Percentiles rank a stretch among this genome's conserved stretches.
phyloP scores from a whole-genome alignment of 2,329 filamentous ascomycete species.

The Myrmaecium sp. region DNA sequence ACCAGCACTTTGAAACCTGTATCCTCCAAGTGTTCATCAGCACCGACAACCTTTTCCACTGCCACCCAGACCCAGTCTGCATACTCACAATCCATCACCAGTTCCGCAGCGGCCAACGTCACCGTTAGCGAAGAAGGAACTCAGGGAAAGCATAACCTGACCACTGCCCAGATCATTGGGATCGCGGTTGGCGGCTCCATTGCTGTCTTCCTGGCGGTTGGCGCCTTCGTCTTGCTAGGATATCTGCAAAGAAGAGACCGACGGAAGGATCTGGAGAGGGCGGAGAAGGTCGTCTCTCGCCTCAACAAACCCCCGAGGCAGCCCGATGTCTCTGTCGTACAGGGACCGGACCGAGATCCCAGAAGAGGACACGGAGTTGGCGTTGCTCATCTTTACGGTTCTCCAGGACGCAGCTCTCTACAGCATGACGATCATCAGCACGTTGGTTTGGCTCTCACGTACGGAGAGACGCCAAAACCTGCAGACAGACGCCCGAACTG shows the following conservation, averaged over 20 bases:
- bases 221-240: constrained; percentile 19
- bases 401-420: too few relatives aligned
- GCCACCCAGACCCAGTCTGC: too few relatives aligned
- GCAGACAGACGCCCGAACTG: too few relatives aligned
- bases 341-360: too few relatives aligned
- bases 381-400: too few relatives aligned
- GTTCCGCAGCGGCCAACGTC: not conserved
- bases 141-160: constrained; percentile 12
- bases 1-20: too few relatives aligned
- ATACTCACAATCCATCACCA: too few relatives aligned
- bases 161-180: constrained; percentile 21
- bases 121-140: not conserved
- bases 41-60: constrained; percentile 4
- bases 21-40: too few relatives aligned
- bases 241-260: constrained; percentile 18
- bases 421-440: too few relatives aligned
- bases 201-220: constrained; percentile 20
- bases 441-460: too few relatives aligned
- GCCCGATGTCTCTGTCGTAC: not conserved
- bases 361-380: too few relatives aligned
- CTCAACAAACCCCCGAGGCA: not conserved
- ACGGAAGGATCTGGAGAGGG: constrained; percentile 8
- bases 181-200: constrained; percentile 20
- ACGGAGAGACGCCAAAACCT: not conserved
- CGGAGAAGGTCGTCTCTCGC: constrained; percentile 3